Evolutionary conservation across 441 rosid genomes (phyloP).

Genomic region (Hypseocharis bilobata): DNA sequence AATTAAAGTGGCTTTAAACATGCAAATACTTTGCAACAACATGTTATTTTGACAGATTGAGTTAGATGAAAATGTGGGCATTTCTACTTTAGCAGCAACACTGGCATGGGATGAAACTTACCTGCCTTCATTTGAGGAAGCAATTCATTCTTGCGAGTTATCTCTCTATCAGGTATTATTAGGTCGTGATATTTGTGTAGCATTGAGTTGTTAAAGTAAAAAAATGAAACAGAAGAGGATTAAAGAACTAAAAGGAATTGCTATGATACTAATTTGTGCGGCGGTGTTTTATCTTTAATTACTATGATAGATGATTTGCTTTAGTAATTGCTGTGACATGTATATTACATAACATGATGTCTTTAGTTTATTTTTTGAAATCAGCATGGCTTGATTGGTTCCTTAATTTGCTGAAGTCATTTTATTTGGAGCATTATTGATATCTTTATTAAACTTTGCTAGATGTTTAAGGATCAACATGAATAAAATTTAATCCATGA

Average conservation of each 20-base stretch:
- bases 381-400: slow-evolving; percentile 5
- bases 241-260: too few species aligned
- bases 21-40: slow-evolving; percentile 9
- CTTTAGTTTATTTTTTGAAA: neutral
- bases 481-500: neutral
- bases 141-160: slow-evolving; percentile 50
- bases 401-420: neutral
- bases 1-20: slow-evolving; percentile 11
- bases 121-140: slow-evolving; percentile 44
- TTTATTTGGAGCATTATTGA: neutral
- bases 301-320: neutral
- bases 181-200: neutral
- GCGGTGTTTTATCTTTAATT: neutral
- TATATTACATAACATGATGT: neutral
- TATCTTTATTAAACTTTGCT: neutral
- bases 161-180: slow-evolving; percentile 53
- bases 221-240: too few species aligned
- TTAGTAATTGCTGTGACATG: neutral
- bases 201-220: neutral
- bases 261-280: too few species aligned
- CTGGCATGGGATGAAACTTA: slow-evolving; percentile 68
- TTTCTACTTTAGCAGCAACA: slow-evolving; percentile 66
- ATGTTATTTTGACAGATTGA: slow-evolving; percentile 54
- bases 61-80: slow-evolving; percentile 54
- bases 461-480: neutral